Evolutionary conservation across 352 stramenopile species (phyloP).

Genomic region (Phytopythium kandeliae): DNA sequence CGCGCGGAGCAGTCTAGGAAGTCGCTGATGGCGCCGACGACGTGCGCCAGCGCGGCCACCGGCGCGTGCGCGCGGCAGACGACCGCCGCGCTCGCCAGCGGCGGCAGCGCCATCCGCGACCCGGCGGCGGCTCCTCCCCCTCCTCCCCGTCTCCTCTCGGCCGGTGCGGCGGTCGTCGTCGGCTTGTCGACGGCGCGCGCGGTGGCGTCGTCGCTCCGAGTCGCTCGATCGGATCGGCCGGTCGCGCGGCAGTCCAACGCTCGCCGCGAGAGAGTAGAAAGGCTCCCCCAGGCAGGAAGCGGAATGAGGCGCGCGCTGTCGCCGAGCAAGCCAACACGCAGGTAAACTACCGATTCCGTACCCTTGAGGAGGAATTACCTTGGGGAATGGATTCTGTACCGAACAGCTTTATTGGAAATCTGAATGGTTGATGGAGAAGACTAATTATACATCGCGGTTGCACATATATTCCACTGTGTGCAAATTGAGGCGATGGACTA

Average conservation of each 20-base stretch:
- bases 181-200: background rate
- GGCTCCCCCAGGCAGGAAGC: no score
- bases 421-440: no score
- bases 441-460: no score
- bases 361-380: no score
- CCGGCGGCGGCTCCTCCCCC: background rate
- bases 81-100: constrained; percentile 16
- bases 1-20: constrained; percentile 22
- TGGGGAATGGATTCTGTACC: no score
- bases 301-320: no score
- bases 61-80: constrained; percentile 17
- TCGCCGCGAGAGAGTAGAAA: background rate
- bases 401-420: no score
- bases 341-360: no score
- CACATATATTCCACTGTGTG: no score
- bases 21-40: constrained; percentile 23
- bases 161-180: background rate
- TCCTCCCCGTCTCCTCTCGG: background rate
- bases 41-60: constrained; percentile 18
- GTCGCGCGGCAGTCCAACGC: background rate
- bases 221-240: background rate
- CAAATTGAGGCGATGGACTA: no score
- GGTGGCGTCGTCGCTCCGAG: no score
- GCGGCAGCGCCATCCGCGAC: constrained; percentile 9
- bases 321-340: no score